A percentile compares a stretch with the other conserved stretches of the same genome.
Evolutionary conservation across 805 yeast genomes (phyloP).

Genomic region (Candida rishiriensis): DNA sequence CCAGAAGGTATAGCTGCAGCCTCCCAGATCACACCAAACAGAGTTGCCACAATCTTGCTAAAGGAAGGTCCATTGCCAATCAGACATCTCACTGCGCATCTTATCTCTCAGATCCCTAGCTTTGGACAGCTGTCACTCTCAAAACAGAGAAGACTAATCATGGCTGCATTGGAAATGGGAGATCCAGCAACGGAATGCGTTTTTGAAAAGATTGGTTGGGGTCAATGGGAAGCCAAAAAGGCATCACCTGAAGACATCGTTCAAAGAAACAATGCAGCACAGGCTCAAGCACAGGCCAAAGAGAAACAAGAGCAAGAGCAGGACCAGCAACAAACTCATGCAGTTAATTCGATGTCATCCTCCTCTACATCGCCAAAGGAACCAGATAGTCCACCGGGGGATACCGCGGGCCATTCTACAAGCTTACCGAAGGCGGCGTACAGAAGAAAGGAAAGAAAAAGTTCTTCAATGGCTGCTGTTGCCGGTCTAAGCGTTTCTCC

Average conservation of each 20-base stretch:
- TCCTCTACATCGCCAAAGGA: too few species aligned
- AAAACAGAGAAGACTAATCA: conserved; percentile 84
- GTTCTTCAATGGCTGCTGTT: conserved; percentile 6
- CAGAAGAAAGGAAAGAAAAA: conserved; percentile 10
- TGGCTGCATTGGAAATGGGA: conserved; percentile 80
- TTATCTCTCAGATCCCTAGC: conserved; percentile 69
- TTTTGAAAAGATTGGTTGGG: conserved; percentile 96
- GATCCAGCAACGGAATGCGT: conserved; percentile 56
- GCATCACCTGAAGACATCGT: conserved; percentile 27
- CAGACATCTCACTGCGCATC: conserved; percentile 78
- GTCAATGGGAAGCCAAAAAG: conserved; percentile 85
- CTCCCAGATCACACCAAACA: conserved; percentile 72
- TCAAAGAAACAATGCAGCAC: conserved; percentile 16
- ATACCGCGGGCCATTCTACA: too few species aligned
- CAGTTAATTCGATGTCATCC: too few species aligned
- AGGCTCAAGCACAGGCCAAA: conserved; percentile 1
- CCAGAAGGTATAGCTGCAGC: conserved; percentile 90
- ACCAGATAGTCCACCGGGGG: conserved; percentile 12
- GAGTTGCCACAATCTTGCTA: conserved; percentile 63
- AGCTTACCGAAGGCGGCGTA: conserved; percentile 2
- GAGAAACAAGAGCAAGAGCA: too few species aligned
- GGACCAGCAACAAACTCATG: too few species aligned
- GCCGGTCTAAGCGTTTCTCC: conserved; percentile 20
- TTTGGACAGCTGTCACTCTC: conserved; percentile 78
- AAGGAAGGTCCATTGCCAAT: conserved; percentile 86